Base-by-base conservation (phyloP, 805 yeast genomes). In the Cyberlindnera lachancei region DNA sequence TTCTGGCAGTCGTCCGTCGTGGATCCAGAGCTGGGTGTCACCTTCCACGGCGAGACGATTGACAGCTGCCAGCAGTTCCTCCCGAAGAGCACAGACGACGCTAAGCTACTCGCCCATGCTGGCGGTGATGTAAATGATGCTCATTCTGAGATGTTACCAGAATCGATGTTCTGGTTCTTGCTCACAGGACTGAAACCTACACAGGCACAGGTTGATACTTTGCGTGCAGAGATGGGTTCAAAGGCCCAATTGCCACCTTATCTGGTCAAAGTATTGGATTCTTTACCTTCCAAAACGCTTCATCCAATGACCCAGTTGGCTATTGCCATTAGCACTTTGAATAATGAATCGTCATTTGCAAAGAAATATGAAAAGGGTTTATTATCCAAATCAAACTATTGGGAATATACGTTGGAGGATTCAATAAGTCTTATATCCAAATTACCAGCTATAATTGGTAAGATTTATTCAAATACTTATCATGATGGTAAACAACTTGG, bases 251-350 rank as follows among this genome's bases (percentile, higher is more conserved):
- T 81, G 44, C 92, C 92, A 38, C 70, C 64, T 43, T 74, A 76
- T 55, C 73, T 77, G 27, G 68, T 61, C 50, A 73, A 69, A 47
- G 59, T 78, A 33, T 61, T 81, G 41, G 80, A 75, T 61, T 58
- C 68, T 31, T 66, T 79, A 38, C 92, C 92, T 34, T 54, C 69
- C 15, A n/a, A n/a, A n/a, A 67, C 73, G 45, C 64, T 81, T 55
- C 92, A 81, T 58, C 92, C 92, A 53, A 81, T 81, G 92, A 79
- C 90, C 19, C 92, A 81, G 56, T 66, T 81, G 49, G 70, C 85
- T 30, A 79, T 82, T 52, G 88, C 84, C 20, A 73, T 82, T 30
- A 68, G 79, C 35, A 79, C 87, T 25, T 67, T 82, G 56, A 81
- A 79, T 61, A 68, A 77, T 38, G 80, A 77, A 45, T 79, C 87